A percentile compares a stretch with the other conserved stretches of the same genome.
Evolutionary conservation across 176 grass and related monocot species (phyloP).

Genomic region (Oryza glumipatula): DNA sequence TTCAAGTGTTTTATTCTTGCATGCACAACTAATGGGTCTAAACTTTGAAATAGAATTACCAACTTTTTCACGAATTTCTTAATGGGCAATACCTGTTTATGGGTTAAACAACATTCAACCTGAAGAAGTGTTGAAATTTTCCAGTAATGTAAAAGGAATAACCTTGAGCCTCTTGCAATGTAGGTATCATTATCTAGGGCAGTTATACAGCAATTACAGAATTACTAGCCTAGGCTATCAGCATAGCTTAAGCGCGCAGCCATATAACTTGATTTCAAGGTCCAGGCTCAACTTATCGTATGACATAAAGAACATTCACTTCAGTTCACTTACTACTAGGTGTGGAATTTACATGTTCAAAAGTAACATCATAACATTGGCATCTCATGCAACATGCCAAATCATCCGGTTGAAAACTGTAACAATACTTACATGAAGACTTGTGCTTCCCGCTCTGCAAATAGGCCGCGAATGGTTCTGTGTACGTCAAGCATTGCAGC

Average conservation of each 20-base stretch:
- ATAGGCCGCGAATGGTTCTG: constrained; percentile 96
- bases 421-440: constrained; percentile 79
- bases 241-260: neutral
- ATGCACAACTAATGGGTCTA: neutral
- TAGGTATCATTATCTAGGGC: constrained; percentile 15
- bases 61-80: neutral
- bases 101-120: constrained; percentile 8
- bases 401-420: neutral
- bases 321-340: constrained; percentile 3
- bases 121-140: constrained; percentile 29
- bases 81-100: constrained; percentile 14
- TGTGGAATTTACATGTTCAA: neutral
- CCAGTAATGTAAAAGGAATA: constrained; percentile 13
- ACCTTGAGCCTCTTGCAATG: neutral
- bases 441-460: constrained; percentile 94
- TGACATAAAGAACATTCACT: neutral
- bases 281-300: neutral
- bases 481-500: constrained; percentile 96
- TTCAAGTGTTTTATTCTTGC: neutral
- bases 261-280: neutral
- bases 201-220: neutral
- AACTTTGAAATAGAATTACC: constrained; percentile 14
- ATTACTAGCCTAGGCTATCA: neutral
- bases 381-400: neutral
- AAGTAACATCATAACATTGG: neutral